phyloP scores from a whole-genome alignment of 2,329 filamentous ascomycete species.

The Capronia coronata region DNA sequence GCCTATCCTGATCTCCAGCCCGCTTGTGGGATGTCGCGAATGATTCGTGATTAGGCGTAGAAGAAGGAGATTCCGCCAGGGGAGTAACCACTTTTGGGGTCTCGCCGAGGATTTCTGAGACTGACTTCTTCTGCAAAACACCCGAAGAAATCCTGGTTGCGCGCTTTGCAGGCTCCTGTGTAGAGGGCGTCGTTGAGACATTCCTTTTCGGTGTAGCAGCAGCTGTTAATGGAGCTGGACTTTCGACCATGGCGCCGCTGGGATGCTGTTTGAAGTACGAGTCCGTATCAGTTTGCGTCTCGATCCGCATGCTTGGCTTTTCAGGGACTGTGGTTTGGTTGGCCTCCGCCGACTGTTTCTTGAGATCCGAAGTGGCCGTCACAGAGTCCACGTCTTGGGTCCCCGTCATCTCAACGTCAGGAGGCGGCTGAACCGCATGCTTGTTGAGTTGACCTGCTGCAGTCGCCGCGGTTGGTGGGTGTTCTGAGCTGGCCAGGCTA shows the following conservation, averaged over 20 bases:
- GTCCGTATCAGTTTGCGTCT: slow-evolving; percentile 22
- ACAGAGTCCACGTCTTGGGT: not conserved
- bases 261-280: slow-evolving; percentile 21
- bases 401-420: slow-evolving; percentile 16
- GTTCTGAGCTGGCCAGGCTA: slow-evolving; percentile 5
- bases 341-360: slow-evolving; percentile 1
- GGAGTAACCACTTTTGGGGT: slow-evolving; percentile 40
- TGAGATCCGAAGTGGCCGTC: not conserved
- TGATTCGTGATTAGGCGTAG: slow-evolving; percentile 25
- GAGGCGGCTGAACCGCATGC: not conserved
- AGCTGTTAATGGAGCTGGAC: slow-evolving; percentile 23
- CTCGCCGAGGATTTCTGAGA: slow-evolving; percentile 64
- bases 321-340: not conserved
- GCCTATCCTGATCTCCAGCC: slow-evolving; percentile 48
- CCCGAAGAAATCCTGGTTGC: slow-evolving; percentile 65
- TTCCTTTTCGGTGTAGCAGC: slow-evolving; percentile 25
- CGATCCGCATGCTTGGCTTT: slow-evolving; percentile 23
- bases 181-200: slow-evolving; percentile 31
- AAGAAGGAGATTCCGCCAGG: slow-evolving; percentile 32
- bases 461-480: not conserved
- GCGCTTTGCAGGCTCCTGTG: slow-evolving; percentile 46
- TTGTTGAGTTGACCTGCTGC: not conserved
- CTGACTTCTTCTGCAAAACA: slow-evolving; percentile 63
- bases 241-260: slow-evolving; percentile 23
- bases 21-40: slow-evolving; percentile 36